Base-by-base conservation (phyloP, 345 rosid species). In the Eucalyptus cloeziana region DNA sequence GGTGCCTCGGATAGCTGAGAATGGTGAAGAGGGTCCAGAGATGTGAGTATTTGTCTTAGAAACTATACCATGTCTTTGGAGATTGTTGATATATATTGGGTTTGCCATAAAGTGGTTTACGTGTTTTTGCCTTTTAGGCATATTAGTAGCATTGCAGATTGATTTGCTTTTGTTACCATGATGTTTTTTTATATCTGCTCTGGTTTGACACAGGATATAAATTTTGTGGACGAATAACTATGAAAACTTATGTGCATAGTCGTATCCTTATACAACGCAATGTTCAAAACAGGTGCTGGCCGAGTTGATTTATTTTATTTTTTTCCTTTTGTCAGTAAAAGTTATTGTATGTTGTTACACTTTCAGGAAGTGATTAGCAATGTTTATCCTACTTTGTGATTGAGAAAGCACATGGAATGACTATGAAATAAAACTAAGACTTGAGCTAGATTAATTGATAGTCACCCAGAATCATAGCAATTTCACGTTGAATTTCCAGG, bases 1-100 rank as follows among this genome's bases (percentile, higher is more conserved):
- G 91, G 99, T 92, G 49, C 99, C 99, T 3, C 93, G 95, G 93
- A 96, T 96, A 88, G 99, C 98, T 24, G 99, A 97, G 93, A 97
- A 96, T 89, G 99, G 99, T 27, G 99, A 97, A 94, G 97, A 94
- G 89, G 99, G 99, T 90, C 91, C 95, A n/a, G 98, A 97, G 95
- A 94, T 96, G 99, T 96, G 92, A 94, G 99, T 93, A 58, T 85
- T 88, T 83, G 40, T 86, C 47, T 69, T 24, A 40, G 85, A 76
- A 40, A 40, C 85, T 40, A 76, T 40, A 40, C 85, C 85, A 11
- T 40, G 47, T 40, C 85, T 76, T 40, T 76, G 85, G 47, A 76
- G 85, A 21, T 76, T 37, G 30, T 76, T 40, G 85, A 76, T 76
- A 40, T 37, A 40, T 76, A 21, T 43, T 76, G 24, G 85, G 47